Base-by-base conservation (phyloP, 148 eudicot genomes). In the Arbutus unedo region DNA sequence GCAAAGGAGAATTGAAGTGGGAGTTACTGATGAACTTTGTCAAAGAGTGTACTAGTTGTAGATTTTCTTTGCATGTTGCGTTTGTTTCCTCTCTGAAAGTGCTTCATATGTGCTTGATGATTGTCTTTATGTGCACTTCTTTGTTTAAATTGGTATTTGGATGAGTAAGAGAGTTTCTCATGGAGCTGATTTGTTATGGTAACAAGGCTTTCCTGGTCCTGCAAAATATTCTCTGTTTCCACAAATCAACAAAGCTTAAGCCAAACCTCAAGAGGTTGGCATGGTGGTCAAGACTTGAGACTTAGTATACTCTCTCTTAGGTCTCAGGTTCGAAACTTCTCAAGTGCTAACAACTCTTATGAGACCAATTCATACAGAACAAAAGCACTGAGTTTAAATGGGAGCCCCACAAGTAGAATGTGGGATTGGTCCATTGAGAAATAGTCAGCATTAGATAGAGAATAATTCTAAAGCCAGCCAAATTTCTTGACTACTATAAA, bases 1-100 rank as follows among this genome's bases (percentile, higher is more conserved):
- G 62, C 55, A 41, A 83, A 85, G 72, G 85, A 75, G 70, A 85
- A 85, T 66, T 86, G 82, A 81, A 83, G 48, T 48, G 74, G 41
- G 53, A 80, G 18, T 13, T 31, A 11, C 23, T 9, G 1, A 64
- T 50, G 57, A 62, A 79, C 14, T 48, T 41, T 6, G 23, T 44
- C n/a, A 41, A 1, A 9, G 11, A 19, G 76, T 73, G 76, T 73
- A n/a, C 18, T n/a, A 8, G 4, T 14, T 21, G 4, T 49, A 5
- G 7, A 50, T 2, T 3, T n/a, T 31, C 25, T 59, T 73, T 75
- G 53, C 57, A 41, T 45, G 68, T 47, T 18, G 57, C 77, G 54
- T 77, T 49, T 82, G 9, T 48, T 50, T 55, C 60, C 13, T 53
- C 56, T 38, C 25, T 21, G 13, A 23, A 4, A 62, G 14, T 71